phyloP scores from a whole-genome alignment of 306 rosid species.

The peach (Prunus persica) region Prunus_persica_NCBIv2 NC_034009.1:6462001-6462500 shows the following conservation, averaged over 20 bases:
- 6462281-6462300: slow-evolving; percentile 82
- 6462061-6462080: slow-evolving; percentile 3
- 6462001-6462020: background rate
- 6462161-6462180: slow-evolving; percentile 76
- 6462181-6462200: slow-evolving; percentile 82
- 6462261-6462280: slow-evolving; percentile 74
- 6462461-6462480: background rate
- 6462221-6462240: slow-evolving; percentile 84
- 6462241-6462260: slow-evolving; percentile 79
- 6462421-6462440: background rate
- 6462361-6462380: slow-evolving; percentile 20
- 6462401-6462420: background rate
- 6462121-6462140: slow-evolving; percentile 56
- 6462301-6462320: slow-evolving; percentile 86
- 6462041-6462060: background rate
- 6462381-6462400: background rate
- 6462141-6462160: slow-evolving; percentile 70
- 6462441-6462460: background rate
- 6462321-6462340: slow-evolving; percentile 80
- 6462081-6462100: background rate
- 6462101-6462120: slow-evolving; percentile 15
- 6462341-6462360: slow-evolving; percentile 55
- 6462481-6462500: background rate
- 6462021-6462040: background rate
- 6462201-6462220: slow-evolving; percentile 85